phyloP scores from a whole-genome alignment of 805 yeast species.

The Wickerhamomyces chambardii region DNA sequence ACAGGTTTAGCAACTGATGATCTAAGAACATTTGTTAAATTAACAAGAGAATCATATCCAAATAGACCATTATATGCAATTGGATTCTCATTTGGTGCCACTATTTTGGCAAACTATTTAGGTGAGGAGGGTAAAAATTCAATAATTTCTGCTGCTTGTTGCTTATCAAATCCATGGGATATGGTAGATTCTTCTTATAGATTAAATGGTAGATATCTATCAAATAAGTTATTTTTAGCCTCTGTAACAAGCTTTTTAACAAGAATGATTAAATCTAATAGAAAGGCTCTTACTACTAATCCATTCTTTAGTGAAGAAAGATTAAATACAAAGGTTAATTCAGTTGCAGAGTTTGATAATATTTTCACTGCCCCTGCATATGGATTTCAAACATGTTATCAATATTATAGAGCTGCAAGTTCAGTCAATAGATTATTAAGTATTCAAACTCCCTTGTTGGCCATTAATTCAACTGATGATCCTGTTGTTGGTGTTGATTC shows the following conservation, averaged over 20 bases:
- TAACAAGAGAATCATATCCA: constrained; percentile 44
- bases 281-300: constrained; percentile 21
- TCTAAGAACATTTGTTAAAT: constrained; percentile 46
- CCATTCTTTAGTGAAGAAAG: constrained; percentile 23
- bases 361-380: constrained; percentile 50
- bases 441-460: constrained; percentile 52
- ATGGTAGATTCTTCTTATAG: constrained; percentile 43
- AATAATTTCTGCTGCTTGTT: constrained; percentile 46
- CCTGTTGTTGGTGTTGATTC: constrained; percentile 47
- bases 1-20: constrained; percentile 67
- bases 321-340: constrained; percentile 26
- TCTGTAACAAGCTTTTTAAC: constrained; percentile 30
- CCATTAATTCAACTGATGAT: constrained; percentile 58
- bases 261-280: constrained; percentile 35
- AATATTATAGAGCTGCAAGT: constrained; percentile 59
- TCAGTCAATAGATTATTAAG: constrained; percentile 47
- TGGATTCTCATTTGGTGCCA: constrained; percentile 71
- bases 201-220: constrained; percentile 27
- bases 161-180: constrained; percentile 71
- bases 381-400: constrained; percentile 53
- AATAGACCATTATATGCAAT: constrained; percentile 53
- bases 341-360: constrained; percentile 51
- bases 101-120: constrained; percentile 55
- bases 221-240: constrained; percentile 31
- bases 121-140: constrained; percentile 55